Evolutionary conservation across 108 stramenopile genomes (phyloP).

Genomic region (Nitzschia sp.): DNA sequence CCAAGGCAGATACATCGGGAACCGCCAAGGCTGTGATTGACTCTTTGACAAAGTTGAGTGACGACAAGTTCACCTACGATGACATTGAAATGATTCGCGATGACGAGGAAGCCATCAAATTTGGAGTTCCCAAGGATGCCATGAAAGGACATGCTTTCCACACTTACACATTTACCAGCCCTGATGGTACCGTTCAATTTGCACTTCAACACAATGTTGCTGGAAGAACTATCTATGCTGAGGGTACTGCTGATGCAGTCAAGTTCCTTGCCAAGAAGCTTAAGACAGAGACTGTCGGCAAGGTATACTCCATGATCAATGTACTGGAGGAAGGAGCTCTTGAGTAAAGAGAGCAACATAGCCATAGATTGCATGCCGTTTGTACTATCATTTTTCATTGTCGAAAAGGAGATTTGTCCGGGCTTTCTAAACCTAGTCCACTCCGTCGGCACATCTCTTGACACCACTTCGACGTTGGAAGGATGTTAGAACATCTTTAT

Average conservation of each 20-base stretch:
- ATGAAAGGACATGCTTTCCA: constrained; percentile 97
- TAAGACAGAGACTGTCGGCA: constrained; percentile 59
- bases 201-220: constrained; percentile 96
- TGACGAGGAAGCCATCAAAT: constrained; percentile 77
- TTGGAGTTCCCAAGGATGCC: constrained; percentile 91
- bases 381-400: no score
- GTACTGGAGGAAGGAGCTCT: constrained; percentile 82
- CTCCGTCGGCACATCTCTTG: no score
- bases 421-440: no score
- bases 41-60: constrained; percentile 54
- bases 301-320: constrained; percentile 87
- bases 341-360: constrained; percentile 43
- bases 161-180: constrained; percentile 91
- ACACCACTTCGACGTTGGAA: no score
- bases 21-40: constrained; percentile 95
- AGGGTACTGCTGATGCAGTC: constrained; percentile 97
- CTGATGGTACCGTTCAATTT: constrained; percentile 92
- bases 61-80: constrained; percentile 73
- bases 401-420: no score
- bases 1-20: constrained; percentile 96
- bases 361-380: no score
- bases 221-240: constrained; percentile 96
- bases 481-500: no score
- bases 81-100: constrained; percentile 91
- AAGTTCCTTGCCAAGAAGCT: constrained; percentile 87